Percentiles rank a stretch among this genome's conserved stretches.
phyloP scores from a whole-genome alignment of 1,284 basidiomycete genomes.

The Cryptococcus maquisensis region DNA sequence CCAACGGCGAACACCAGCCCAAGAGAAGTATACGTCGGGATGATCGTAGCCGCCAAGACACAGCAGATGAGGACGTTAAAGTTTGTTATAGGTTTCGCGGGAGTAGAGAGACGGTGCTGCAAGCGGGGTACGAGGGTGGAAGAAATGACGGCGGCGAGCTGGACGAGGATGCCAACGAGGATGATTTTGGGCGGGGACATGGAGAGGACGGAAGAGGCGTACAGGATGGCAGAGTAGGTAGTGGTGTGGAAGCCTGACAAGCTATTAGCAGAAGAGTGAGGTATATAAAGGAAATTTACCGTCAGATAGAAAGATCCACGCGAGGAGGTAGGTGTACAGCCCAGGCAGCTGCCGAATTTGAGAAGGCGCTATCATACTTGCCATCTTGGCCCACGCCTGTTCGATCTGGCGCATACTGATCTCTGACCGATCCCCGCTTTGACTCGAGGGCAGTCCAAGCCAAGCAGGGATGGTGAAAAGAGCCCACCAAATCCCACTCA shows the following conservation, averaged over 20 bases:
- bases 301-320: constrained; percentile 88
- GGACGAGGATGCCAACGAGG: constrained; percentile 48
- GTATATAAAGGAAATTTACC: constrained; percentile 52
- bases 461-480: constrained; percentile 70
- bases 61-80: constrained; percentile 63
- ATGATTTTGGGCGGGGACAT: constrained; percentile 51
- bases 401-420: constrained; percentile 13
- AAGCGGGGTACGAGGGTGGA: constrained; percentile 38
- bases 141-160: constrained; percentile 45
- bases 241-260: constrained; percentile 44
- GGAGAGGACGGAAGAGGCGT: constrained; percentile 43
- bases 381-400: constrained; percentile 37
- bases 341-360: constrained; percentile 71
- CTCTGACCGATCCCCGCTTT: constrained; percentile 39
- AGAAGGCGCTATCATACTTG: constrained; percentile 61
- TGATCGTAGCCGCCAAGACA: constrained; percentile 60
- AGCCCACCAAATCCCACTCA: constrained; percentile 81
- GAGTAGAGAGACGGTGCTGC: constrained; percentile 47
- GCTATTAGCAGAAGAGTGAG: constrained; percentile 1
- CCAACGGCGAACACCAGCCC: constrained; percentile 64
- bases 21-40: constrained; percentile 78
- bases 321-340: constrained; percentile 78
- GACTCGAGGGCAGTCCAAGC: constrained; percentile 59
- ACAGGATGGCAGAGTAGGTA: constrained; percentile 44
- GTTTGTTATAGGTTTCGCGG: constrained; percentile 56